Conservation (phyloP, 2,329 filamentous ascomycete species). For the Diplodia corticola region DNA sequence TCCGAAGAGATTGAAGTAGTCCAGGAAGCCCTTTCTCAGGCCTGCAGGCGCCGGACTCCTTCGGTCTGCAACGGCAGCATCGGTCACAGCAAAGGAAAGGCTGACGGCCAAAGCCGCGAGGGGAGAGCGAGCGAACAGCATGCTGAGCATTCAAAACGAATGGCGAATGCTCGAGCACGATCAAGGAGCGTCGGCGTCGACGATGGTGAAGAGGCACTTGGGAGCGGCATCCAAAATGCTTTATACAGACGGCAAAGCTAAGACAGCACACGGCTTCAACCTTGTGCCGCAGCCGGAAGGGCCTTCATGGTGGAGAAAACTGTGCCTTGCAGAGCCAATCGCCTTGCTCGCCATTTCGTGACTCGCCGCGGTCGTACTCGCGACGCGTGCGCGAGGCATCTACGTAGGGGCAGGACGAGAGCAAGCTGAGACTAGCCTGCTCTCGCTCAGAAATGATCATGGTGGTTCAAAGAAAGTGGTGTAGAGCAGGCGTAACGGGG, state of each 20-base stretch:
- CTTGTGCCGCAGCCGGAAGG: neutral
- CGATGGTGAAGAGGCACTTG: neutral
- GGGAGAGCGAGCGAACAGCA: conserved; percentile 36
- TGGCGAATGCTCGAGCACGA: conserved; percentile 25
- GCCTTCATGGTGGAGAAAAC: conserved; percentile 27
- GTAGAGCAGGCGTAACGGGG: conserved; percentile 1
- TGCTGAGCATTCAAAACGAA: conserved; percentile 37
- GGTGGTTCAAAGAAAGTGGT: conserved; percentile 21
- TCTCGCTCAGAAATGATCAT: conserved; percentile 9
- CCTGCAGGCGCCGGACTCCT: neutral
- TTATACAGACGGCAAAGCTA: conserved; percentile 18
- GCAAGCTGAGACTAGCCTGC: conserved; percentile 13
- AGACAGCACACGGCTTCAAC: conserved; percentile 15
- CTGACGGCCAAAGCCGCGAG: conserved; percentile 33
- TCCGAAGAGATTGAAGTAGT: conserved; percentile 14
- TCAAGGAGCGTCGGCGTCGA: conserved; percentile 15
- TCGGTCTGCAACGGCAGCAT: conserved; percentile 15
- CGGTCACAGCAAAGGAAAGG: conserved; percentile 32
- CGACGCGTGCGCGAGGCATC: conserved; percentile 22
- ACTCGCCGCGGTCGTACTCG: conserved; percentile 17
- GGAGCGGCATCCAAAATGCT: conserved; percentile 18
- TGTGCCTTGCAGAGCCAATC: conserved; percentile 40
- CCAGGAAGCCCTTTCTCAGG: conserved; percentile 1
- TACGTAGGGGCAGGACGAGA: conserved; percentile 16
- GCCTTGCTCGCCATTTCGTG: conserved; percentile 21